These are phyloP conservation scores for Allomyces arbusculus DNA, from an alignment of 192 early-diverging fungal genomes.

Conservation along the genomic window DNA sequence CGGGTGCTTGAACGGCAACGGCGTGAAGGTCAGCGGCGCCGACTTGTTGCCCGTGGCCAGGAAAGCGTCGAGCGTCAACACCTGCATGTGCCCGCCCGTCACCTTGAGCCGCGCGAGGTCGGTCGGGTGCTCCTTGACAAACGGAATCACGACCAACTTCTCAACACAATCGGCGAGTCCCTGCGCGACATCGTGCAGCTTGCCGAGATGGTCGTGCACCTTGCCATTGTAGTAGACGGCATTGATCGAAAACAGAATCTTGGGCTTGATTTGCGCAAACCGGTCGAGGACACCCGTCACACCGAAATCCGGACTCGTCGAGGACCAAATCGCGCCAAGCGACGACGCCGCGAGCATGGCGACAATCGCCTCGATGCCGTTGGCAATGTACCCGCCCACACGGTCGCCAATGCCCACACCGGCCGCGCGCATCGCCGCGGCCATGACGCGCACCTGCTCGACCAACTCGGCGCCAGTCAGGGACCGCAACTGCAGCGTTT, in stretches of 20 bases:
- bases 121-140: constrained; percentile 15
- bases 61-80: constrained; percentile 18
- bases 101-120: neutral
- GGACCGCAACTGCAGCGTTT: constrained; percentile 11
- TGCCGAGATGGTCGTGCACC: constrained; percentile 51
- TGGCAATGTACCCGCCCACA: constrained; percentile 74
- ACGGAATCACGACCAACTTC: constrained; percentile 62
- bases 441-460: constrained; percentile 40
- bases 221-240: constrained; percentile 85
- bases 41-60: constrained; percentile 13
- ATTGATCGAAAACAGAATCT: constrained; percentile 73
- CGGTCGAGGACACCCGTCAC: constrained; percentile 74
- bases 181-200: constrained; percentile 47
- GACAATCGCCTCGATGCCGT: constrained; percentile 61
- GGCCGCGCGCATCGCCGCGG: constrained; percentile 42
- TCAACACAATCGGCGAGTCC: constrained; percentile 41
- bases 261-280: constrained; percentile 79
- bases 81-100: neutral
- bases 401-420: constrained; percentile 68
- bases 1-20: constrained; percentile 78
- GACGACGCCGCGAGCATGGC: constrained; percentile 57
- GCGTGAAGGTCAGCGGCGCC: constrained; percentile 44
- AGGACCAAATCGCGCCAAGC: constrained; percentile 85
- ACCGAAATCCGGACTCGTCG: constrained; percentile 89
- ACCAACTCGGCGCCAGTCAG: constrained; percentile 56